A percentile compares a stretch with the other conserved stretches of the same genome.
Evolutionary conservation across 2,329 filamentous ascomycete species (phyloP).

Genomic region (Cladosporium austrohemisphaericum): DNA sequence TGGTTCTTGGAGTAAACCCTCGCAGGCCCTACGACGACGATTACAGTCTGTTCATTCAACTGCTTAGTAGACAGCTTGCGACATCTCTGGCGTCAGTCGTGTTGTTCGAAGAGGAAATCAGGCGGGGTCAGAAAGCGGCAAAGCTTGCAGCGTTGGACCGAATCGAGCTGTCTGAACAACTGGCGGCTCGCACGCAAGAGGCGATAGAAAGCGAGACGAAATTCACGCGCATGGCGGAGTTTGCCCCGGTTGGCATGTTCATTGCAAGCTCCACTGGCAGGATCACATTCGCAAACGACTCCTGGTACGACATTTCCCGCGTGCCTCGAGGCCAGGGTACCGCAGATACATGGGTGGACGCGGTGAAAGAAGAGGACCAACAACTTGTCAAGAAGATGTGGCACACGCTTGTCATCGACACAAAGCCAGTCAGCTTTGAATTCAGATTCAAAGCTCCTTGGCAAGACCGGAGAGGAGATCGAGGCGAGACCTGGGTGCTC

Average conservation of each 20-base stretch:
- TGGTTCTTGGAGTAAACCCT: slow-evolving; percentile 75
- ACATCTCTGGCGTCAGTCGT: slow-evolving; percentile 79
- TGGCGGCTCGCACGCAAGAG: slow-evolving; percentile 59
- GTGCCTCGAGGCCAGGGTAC: slow-evolving; percentile 57
- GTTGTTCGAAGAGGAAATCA: slow-evolving; percentile 78
- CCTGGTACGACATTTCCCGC: slow-evolving; percentile 66
- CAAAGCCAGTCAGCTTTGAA: slow-evolving; percentile 62
- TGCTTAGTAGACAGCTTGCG: slow-evolving; percentile 70
- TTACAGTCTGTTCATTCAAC: slow-evolving; percentile 71
- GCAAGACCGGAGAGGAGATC: slow-evolving; percentile 54
- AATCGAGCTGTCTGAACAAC: slow-evolving; percentile 71
- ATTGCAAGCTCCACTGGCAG: slow-evolving; percentile 69
- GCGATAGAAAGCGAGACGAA: slow-evolving; percentile 64
- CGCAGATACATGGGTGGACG: slow-evolving; percentile 68
- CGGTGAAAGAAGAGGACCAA: slow-evolving; percentile 64
- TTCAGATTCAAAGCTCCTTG: slow-evolving; percentile 71
- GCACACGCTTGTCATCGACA: slow-evolving; percentile 57
- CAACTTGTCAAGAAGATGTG: slow-evolving; percentile 58
- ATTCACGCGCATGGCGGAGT: slow-evolving; percentile 80
- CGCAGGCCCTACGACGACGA: slow-evolving; percentile 75
- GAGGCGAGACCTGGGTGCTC: slow-evolving; percentile 69
- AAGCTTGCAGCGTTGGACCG: slow-evolving; percentile 71
- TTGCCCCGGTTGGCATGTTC: slow-evolving; percentile 79
- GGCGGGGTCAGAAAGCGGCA: slow-evolving; percentile 68
- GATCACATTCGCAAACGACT: slow-evolving; percentile 78